A percentile compares a stretch with the other conserved stretches of the same genome.
These are phyloP conservation scores for Pseudogymnoascus sp. DNA, from an alignment of 2,329 filamentous ascomycete species.

Conservation along the genomic window DNA sequence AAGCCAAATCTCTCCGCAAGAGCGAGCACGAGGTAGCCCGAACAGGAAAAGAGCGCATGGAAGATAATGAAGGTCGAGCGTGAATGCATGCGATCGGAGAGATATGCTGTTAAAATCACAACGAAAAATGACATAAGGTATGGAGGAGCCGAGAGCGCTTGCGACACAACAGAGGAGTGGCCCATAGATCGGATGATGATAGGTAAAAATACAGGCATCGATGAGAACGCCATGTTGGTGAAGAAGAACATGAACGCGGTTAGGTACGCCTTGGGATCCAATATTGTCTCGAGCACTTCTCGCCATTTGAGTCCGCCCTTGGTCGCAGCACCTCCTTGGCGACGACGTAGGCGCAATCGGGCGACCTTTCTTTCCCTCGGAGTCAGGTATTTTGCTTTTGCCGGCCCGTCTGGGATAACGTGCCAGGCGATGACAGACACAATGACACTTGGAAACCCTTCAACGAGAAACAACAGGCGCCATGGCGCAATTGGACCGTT, in stretches of 20 bases:
- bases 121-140: slow-evolving; percentile 68
- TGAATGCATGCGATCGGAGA: slow-evolving; percentile 59
- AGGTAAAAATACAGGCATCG: slow-evolving; percentile 79
- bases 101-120: slow-evolving; percentile 64
- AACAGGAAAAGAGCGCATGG: slow-evolving; percentile 59
- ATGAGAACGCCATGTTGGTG: slow-evolving; percentile 81
- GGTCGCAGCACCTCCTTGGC: slow-evolving; percentile 10
- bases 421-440: slow-evolving; percentile 67
- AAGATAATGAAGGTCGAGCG: slow-evolving; percentile 61
- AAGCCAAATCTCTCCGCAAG: slow-evolving; percentile 45
- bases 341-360: slow-evolving; percentile 52
- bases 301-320: slow-evolving; percentile 40
- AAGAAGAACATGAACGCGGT: slow-evolving; percentile 80
- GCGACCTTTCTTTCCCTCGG: slow-evolving; percentile 62
- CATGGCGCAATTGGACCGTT: slow-evolving; percentile 67
- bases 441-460: slow-evolving; percentile 77
- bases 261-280: slow-evolving; percentile 65
- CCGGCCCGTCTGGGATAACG: slow-evolving; percentile 69
- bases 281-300: slow-evolving; percentile 52
- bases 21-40: slow-evolving; percentile 54
- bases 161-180: slow-evolving; percentile 57
- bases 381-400: slow-evolving; percentile 56
- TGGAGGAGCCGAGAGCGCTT: slow-evolving; percentile 74
- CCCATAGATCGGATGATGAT: slow-evolving; percentile 74
- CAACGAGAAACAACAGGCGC: slow-evolving; percentile 77